phyloP scores from a whole-genome alignment of 2,329 filamentous ascomycete species.

The Aureobasidium lini region DNA sequence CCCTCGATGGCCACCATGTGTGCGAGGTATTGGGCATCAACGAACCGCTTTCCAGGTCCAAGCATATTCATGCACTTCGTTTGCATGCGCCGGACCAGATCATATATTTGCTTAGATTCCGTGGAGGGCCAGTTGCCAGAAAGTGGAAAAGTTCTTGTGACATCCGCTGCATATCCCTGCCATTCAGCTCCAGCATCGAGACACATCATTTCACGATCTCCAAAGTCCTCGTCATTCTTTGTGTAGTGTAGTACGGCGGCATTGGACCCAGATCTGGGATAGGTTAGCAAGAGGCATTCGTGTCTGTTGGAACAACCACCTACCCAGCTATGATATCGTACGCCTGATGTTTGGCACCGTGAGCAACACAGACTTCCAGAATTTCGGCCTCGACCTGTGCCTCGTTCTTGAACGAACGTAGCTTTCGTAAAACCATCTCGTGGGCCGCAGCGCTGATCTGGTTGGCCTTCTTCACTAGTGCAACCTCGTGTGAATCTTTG shows the following conservation, averaged over 20 bases:
- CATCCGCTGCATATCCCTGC: slow-evolving; percentile 71
- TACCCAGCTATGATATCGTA: slow-evolving; percentile 80
- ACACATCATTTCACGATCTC: slow-evolving; percentile 64
- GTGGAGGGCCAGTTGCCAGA: slow-evolving; percentile 58
- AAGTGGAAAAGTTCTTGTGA: slow-evolving; percentile 82
- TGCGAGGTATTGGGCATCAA: slow-evolving; percentile 65
- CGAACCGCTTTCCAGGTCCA: slow-evolving; percentile 61
- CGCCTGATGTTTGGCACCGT: slow-evolving; percentile 68
- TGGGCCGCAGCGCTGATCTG: slow-evolving; percentile 73
- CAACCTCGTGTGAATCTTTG: slow-evolving; percentile 79
- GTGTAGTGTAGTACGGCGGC: slow-evolving; percentile 82
- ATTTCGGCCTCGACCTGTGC: slow-evolving; percentile 77
- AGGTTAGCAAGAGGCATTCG: background rate
- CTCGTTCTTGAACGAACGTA: slow-evolving; percentile 64
- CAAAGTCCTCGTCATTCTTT: slow-evolving; percentile 66
- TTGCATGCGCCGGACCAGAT: slow-evolving; percentile 76
- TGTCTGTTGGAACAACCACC: background rate
- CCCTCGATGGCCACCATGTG: slow-evolving; percentile 65
- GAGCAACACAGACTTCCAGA: slow-evolving; percentile 60
- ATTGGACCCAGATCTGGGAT: slow-evolving; percentile 56
- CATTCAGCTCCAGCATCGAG: slow-evolving; percentile 86
- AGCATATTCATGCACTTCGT: slow-evolving; percentile 61
- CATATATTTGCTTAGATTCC: slow-evolving; percentile 67
- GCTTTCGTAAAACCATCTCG: slow-evolving; percentile 58
- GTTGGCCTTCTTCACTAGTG: slow-evolving; percentile 74